These are phyloP conservation scores for Telopea speciosissima DNA, from an alignment of 177 flowering plant species.

Conservation along the genomic window DNA sequence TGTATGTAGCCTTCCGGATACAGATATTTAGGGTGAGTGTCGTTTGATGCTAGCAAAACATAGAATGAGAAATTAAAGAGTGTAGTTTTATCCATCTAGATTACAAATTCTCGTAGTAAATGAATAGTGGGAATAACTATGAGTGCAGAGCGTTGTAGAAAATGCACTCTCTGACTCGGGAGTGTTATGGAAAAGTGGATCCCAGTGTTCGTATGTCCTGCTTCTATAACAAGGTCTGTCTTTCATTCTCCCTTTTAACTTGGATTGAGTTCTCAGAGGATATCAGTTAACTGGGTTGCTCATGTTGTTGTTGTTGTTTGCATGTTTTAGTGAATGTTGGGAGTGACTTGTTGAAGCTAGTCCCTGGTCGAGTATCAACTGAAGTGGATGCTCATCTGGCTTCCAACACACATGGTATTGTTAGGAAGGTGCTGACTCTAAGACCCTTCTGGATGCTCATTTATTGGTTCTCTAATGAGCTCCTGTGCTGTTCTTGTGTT, in stretches of 20 bases:
- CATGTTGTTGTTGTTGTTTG: conserved; percentile 40
- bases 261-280: background rate
- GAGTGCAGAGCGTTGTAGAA: conserved; percentile 72
- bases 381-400: no score
- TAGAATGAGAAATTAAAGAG: no score
- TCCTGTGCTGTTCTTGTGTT: no score
- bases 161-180: conserved; percentile 75
- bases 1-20: conserved; percentile 85
- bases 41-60: background rate
- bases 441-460: no score
- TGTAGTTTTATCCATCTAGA: background rate
- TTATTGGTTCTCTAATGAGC: background rate
- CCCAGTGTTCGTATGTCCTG: conserved; percentile 54
- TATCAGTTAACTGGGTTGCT: background rate
- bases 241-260: background rate
- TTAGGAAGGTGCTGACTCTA: no score
- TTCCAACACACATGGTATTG: no score
- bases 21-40: conserved; percentile 66
- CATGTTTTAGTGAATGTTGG: conserved; percentile 65
- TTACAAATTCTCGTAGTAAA: background rate
- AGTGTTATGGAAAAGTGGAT: conserved; percentile 47
- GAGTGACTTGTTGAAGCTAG: conserved; percentile 7
- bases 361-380: conserved; percentile 78
- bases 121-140: background rate
- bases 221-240: conserved; percentile 66